These are phyloP conservation scores for Hyaloscypha bicolor DNA, from an alignment of 495 filamentous ascomycete genomes.

Conservation along the genomic window DNA sequence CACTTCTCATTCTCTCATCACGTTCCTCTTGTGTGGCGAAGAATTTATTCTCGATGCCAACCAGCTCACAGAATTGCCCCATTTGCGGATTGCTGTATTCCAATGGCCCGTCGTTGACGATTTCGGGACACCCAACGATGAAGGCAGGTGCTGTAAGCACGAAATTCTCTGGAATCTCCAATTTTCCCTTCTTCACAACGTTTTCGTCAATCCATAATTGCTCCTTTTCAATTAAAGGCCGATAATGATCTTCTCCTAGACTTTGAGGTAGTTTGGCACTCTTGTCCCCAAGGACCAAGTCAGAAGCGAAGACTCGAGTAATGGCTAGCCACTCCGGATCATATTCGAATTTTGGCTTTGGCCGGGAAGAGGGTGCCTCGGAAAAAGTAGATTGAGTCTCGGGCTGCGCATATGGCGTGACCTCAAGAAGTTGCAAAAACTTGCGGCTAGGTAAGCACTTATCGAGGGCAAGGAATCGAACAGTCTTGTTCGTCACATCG, in stretches of 20 bases:
- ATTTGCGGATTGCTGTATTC: conserved; percentile 90
- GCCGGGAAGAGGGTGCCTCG: conserved; percentile 15
- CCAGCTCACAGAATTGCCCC: conserved; percentile 69
- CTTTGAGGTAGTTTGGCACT: conserved; percentile 48
- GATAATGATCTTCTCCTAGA: conserved; percentile 67
- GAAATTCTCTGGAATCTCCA: conserved; percentile 78
- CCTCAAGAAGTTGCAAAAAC: conserved; percentile 77
- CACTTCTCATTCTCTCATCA: conserved; percentile 48
- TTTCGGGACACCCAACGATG: conserved; percentile 43
- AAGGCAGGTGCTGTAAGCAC: conserved; percentile 72
- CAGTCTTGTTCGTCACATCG: conserved; percentile 71
- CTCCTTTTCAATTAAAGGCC: conserved; percentile 60
- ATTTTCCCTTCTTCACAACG: conserved; percentile 57
- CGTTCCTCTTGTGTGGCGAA: conserved; percentile 69
- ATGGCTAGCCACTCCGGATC: conserved; percentile 97
- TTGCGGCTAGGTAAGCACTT: conserved; percentile 77
- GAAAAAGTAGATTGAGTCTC: not conserved
- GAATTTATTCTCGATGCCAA: conserved; percentile 80
- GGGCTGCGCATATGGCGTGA: conserved; percentile 46
- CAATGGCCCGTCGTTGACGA: conserved; percentile 50
- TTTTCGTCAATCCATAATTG: conserved; percentile 77
- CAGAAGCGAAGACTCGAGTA: conserved; percentile 71
- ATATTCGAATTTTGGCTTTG: conserved; percentile 61
- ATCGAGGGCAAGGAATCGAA: conserved; percentile 85
- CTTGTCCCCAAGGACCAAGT: conserved; percentile 61